phyloP scores from a whole-genome alignment of 345 rosid species.

The Eucalyptus pauciflora region DNA sequence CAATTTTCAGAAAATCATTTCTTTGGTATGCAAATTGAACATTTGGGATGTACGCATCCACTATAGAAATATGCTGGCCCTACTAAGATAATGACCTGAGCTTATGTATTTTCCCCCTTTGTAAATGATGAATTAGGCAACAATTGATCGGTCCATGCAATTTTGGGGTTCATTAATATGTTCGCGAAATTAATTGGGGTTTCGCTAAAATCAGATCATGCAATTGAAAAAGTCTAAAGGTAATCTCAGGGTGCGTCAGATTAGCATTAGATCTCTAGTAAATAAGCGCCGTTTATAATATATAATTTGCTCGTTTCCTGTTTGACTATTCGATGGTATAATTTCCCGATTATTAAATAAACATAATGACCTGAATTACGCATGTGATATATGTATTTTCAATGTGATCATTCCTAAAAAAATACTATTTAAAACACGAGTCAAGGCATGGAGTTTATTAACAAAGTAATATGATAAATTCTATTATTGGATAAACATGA shows the following conservation, averaged over 20 bases:
- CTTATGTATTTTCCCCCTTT: background rate
- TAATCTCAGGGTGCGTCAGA: fast-evolving
- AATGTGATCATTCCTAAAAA: fast-evolving
- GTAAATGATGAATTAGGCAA: fast-evolving
- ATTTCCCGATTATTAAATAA: background rate
- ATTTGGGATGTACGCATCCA: background rate
- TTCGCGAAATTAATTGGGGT: fast-evolving
- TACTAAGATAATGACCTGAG: background rate
- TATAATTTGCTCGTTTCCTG: background rate
- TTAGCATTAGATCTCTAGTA: background rate
- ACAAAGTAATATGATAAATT: background rate
- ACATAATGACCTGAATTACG: too few relatives aligned
- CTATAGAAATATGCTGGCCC: background rate
- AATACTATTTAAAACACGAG: background rate
- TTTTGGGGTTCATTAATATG: background rate
- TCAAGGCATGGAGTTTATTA: background rate
- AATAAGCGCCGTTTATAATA: background rate
- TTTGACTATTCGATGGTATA: fast-evolving
- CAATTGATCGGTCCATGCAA: fast-evolving
- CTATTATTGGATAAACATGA: fast-evolving
- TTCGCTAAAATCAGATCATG: fast-evolving
- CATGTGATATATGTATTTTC: fast-evolving
- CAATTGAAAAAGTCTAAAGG: background rate
- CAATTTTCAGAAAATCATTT: background rate
- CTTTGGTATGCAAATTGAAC: background rate